Conservation (phyloP, 2,329 filamentous ascomycete genomes). For the Emericellopsis cladophorae region DNA sequence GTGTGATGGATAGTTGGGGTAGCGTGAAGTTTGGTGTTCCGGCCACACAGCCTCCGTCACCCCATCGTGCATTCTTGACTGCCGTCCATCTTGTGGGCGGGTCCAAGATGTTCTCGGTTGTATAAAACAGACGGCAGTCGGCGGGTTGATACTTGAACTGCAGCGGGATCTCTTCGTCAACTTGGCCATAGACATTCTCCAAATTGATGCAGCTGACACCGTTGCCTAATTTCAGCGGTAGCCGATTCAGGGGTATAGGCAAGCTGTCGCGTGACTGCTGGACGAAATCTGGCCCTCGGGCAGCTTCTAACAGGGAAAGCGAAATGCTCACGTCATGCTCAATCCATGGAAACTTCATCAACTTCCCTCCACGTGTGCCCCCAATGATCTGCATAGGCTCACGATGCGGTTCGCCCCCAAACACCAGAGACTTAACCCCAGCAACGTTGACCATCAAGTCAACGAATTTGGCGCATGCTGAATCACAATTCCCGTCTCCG, state of each 20-base stretch:
- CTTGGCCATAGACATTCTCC: neutral
- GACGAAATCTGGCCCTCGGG: neutral
- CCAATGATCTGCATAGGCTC: constrained; percentile 1
- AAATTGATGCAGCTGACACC: neutral
- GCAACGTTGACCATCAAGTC: constrained; percentile 1
- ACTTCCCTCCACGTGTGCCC: neutral
- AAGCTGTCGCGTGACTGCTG: neutral
- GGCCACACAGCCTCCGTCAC: neutral
- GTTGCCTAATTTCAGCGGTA: neutral
- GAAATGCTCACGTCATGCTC: neutral
- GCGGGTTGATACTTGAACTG: constrained; percentile 1
- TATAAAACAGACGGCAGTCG: constrained; percentile 1
- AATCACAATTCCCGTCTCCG: neutral
- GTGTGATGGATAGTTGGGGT: too few species aligned
- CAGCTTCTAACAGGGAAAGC: neutral
- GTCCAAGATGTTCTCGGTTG: neutral
- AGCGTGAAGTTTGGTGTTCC: neutral
- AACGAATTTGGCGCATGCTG: neutral
- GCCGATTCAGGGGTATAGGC: neutral
- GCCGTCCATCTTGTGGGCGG: neutral
- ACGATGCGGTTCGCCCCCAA: neutral
- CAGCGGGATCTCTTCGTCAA: neutral
- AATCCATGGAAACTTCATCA: neutral
- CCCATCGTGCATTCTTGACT: neutral
- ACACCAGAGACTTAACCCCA: neutral